Evolutionary conservation across 2,329 filamentous ascomycete species (phyloP), one percentile per base, ranked within the genome.

Genomic region (Dactylellina cionopaga): DNA sequence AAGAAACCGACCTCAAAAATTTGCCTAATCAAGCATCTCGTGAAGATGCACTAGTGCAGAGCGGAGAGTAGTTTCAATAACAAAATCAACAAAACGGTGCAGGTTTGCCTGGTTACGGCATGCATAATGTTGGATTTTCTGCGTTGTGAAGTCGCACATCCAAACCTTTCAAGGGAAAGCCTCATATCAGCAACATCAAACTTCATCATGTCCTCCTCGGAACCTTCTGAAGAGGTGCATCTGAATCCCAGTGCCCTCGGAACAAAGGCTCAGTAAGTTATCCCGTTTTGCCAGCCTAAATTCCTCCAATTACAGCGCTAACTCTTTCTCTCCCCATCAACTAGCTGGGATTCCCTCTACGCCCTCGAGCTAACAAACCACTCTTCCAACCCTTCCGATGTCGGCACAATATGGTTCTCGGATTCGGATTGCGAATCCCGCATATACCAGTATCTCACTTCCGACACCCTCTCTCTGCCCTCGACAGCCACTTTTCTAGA

Each of bases 371-470:
- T 92, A 58, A 80, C 82, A 71, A 94, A 95, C 81, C 87, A 93
- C 80, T 82, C 86, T 59, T 80, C 86, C 74, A 88, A 96, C 81
- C 87, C 91, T 7, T 81, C 86, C 64, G 91, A 96, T 83, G 90
- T 90, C 70, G 94, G 94, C 76, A 96, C 92, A 27, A 88, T 95
- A 77, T 99, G 95, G 95, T 99, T 99, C 85, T 90, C 92, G 80
- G 95, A 98, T 82, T 91, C 92, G 29, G 88, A 90, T 78, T 95
- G 95, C 74, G 92, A 96, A 78, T 84, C 88, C 74, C 93, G 93
- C 78, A 88, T 96, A 70, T 81, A 96, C 22, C 80, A 83, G 7
- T 92, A 90, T 79, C 85, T 96, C 5, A 83, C 83, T 2, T 81
- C 83, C 2, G 80, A 83, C 11, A 80, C 80, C 0, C 81, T 83